Evolutionary conservation across 2,329 filamentous ascomycete species (phyloP), one percentile per base, ranked within the genome.

Genomic region (Ophiostoma triangulosporum): DNA sequence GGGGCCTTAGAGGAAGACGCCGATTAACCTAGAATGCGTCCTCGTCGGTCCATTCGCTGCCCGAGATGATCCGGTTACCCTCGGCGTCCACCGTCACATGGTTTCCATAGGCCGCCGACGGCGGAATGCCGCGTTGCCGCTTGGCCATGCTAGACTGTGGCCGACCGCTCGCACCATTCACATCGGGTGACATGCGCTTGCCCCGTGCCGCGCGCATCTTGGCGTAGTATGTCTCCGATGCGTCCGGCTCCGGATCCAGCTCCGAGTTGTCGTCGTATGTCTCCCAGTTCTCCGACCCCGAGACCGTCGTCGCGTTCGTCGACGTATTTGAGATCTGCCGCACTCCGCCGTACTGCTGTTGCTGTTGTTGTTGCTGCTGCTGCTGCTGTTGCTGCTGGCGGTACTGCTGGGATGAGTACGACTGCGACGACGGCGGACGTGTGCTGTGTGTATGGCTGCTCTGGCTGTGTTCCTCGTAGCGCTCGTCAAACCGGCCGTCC

Each of bases 231-330:
- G 80, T 76, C 57, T 93, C 87, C 4, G 82, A 83, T 0, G 78
- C 78, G 64, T 95, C 89, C 24, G 76, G 74, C 62, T 88, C 86
- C 0, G 83, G 80, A 61, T 88, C 86, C 0, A 83, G 80, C 62
- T 88, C 84, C 57, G 84, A 88, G 59, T 77, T 81, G 65, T 95
- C 88, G 61, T 93, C 90, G 62, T 93, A 97, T 9, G 90, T 95
- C 68, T 97, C 91, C 91, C 91, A 97, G 66, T 97, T 97, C 69
- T 97, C 91, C 3, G 88, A 95, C 1, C 87, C 88, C 5, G 86
- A 88, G 26, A 86, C 75, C 22, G 75, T 76, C 1, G 85, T 88
- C n/a, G 87, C 75, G 24, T 75, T 76, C 1, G 85, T 88, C n/a
- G 87, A 90, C 1, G 84, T 83, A 59, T 81, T 81, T 6, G 84